Base-by-base conservation (phyloP, 2,329 filamentous ascomycete genomes). In the Didymella sp. region DNA sequence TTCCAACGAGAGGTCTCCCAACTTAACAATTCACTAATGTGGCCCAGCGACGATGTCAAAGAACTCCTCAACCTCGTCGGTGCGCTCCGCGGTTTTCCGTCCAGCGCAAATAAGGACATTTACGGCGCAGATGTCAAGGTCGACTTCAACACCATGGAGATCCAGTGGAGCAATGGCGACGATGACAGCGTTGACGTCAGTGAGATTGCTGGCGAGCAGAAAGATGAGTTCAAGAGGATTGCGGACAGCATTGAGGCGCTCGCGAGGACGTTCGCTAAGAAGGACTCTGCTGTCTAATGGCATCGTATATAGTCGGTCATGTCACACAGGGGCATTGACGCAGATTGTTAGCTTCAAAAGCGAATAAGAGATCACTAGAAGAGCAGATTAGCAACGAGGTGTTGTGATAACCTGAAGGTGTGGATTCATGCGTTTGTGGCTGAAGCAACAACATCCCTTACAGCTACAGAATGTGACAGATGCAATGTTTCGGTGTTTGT, bases 161-260 rank as follows among this genome's bases (percentile, higher is more conserved):
- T 79, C 30, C 76, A 79, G 60, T 79, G 77, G 77, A 61, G 63
- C 33, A 78, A 77, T 54, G 66, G 71, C 53, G 76, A 78, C 25
- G 72, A 77, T 15, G 76, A 78, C 51, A 60, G 72, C 3, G 67
- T 73, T 31, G 67, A 67, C 27, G 67, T 67, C 11, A 62, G 61
- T 15, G 74, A 77, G 53, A 58, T 79, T 17, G 71, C 71, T 1
- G 69, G 61, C 6, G 77, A 79, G 73, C 72, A 75, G 60, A 79
- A 78, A 69, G 73, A 78, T 49, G 76, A 76, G 27, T 79, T 79
- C 61, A 77, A 77, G 73, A 65, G 77, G 28, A 70, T 79, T 17
- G 73, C 64, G n/a, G 74, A 79, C 28, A 77, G 75, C 59, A 76
- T 79, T 37, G 76, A 78, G 62, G 76, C 77, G 43, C 62, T 78